phyloP scores from a whole-genome alignment of 257 asterid species.

The Coffea canephora region DNA sequence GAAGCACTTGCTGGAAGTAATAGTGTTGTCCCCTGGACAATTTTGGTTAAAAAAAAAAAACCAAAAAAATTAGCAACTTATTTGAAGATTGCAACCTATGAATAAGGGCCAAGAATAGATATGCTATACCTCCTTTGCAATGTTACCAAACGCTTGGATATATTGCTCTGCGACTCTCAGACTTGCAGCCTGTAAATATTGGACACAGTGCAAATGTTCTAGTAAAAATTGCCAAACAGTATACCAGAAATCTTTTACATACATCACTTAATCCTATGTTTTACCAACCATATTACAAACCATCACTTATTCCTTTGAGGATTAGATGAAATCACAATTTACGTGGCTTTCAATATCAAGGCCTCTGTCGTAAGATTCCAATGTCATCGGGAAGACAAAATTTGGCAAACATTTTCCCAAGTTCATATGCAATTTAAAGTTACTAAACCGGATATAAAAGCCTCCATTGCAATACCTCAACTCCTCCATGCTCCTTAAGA shows the following conservation, averaged over 20 bases:
- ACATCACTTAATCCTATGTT: too few species aligned
- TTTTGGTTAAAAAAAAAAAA: neutral
- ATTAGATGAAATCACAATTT: neutral
- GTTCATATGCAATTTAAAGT: too few species aligned
- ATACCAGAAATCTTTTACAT: too few species aligned
- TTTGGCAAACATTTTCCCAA: too few species aligned
- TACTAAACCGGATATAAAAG: neutral
- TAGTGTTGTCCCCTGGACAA: conserved; percentile 67
- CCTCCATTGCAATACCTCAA: conserved; percentile 51
- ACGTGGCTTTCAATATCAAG: too few species aligned
- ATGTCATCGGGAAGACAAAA: too few species aligned
- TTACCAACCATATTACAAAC: neutral
- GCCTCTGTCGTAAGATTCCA: too few species aligned
- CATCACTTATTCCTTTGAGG: neutral
- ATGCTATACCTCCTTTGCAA: conserved; percentile 76
- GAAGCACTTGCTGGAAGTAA: conserved; percentile 74
- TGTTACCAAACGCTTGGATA: conserved; percentile 65
- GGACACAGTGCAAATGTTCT: neutral
- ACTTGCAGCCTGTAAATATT: conserved; percentile 74
- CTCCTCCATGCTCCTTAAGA: conserved; percentile 61
- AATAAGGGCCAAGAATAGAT: neutral
- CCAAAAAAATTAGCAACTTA: neutral
- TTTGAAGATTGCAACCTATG: neutral
- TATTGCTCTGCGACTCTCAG: conserved; percentile 90
- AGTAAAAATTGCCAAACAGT: too few species aligned